Evolutionary conservation across 2,329 filamentous ascomycete genomes (phyloP), one percentile per base, ranked within the genome.

Genomic region (Hymenotorrendiella dingleyae): DNA sequence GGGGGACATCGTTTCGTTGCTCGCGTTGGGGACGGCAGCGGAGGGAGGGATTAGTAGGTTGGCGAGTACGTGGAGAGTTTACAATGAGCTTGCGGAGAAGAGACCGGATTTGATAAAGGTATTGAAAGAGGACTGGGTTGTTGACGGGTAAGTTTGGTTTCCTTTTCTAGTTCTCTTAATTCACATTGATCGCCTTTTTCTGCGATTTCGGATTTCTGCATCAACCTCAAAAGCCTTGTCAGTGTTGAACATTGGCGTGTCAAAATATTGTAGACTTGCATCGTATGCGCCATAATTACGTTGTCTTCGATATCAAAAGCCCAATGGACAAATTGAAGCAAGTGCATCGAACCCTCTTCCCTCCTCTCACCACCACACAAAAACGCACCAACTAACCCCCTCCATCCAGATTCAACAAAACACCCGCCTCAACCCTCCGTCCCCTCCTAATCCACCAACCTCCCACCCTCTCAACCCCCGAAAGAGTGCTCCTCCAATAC

Each of bases 401-500:
- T n/a, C n/a, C n/a, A n/a, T n/a, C n/a, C n/a, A n/a, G n/a, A n/a
- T n/a, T n/a, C n/a, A n/a, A n/a, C n/a, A n/a, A n/a, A n/a, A n/a
- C n/a, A n/a, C n/a, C n/a, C n/a, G n/a, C n/a, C n/a, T n/a, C n/a
- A n/a, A n/a, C n/a, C n/a, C n/a, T n/a, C n/a, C n/a, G n/a, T n/a
- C n/a, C 79, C 2, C 62, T 82, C 4, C 58, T 82, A 4, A 74
- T 77, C 58, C 69, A 78, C 54, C 72, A 78, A 36, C 69, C 73
- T 0, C 66, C 68, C 8, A 72, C 66, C 0, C 60, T 50, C 0
- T 59, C 57, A 1, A 55, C 58, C 0, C 73, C 76, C 0, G 72
- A 82, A 53, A 68, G 76, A 1, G 59, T 82, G 1, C 61, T 77
- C 6, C 69, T 83, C 22, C 77, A 82, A 48, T 83, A 82, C 49